Conservation (phyloP, 2,329 filamentous ascomycete genomes). For the Volutella citrinella region DNA sequence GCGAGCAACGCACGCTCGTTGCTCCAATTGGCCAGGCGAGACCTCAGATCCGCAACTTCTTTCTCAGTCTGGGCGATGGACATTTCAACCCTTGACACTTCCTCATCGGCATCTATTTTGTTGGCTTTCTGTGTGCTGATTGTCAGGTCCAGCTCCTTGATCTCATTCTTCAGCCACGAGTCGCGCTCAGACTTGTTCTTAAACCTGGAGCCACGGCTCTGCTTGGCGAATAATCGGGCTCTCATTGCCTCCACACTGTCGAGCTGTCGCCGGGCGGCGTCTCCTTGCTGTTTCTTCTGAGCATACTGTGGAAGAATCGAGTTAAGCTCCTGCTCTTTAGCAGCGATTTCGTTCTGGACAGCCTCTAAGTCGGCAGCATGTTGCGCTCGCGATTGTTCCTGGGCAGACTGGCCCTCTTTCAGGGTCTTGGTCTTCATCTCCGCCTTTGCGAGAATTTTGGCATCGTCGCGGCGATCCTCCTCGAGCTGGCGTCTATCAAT, state of each 20-base stretch:
- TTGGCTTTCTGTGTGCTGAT: constrained; percentile 81
- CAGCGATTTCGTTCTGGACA: constrained; percentile 70
- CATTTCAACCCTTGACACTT: constrained; percentile 68
- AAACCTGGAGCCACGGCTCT: constrained; percentile 84
- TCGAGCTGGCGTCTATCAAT: constrained; percentile 87
- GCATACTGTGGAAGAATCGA: constrained; percentile 76
- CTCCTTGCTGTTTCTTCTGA: constrained; percentile 69
- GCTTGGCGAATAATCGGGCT: constrained; percentile 84
- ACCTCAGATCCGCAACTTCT: constrained; percentile 67
- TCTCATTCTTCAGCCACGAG: constrained; percentile 74
- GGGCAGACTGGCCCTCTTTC: constrained; percentile 75
- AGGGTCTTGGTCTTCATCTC: constrained; percentile 83
- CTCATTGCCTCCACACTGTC: constrained; percentile 73
- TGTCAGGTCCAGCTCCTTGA: constrained; percentile 73
- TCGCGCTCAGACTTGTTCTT: constrained; percentile 87
- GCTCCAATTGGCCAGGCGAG: constrained; percentile 75
- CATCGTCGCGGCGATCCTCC: constrained; percentile 79
- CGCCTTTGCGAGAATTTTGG: constrained; percentile 76
- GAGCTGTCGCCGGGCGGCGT: constrained; percentile 66
- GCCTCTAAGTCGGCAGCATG: constrained; percentile 70
- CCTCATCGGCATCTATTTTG: constrained; percentile 78
- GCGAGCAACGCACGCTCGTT: constrained; percentile 69
- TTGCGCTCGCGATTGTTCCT: constrained; percentile 68
- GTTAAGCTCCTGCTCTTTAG: constrained; percentile 73
- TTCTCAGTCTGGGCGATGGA: constrained; percentile 71